Evolutionary conservation across 768 basidiomycete species (phyloP).

Genomic region (Tricholoma sp.): DNA sequence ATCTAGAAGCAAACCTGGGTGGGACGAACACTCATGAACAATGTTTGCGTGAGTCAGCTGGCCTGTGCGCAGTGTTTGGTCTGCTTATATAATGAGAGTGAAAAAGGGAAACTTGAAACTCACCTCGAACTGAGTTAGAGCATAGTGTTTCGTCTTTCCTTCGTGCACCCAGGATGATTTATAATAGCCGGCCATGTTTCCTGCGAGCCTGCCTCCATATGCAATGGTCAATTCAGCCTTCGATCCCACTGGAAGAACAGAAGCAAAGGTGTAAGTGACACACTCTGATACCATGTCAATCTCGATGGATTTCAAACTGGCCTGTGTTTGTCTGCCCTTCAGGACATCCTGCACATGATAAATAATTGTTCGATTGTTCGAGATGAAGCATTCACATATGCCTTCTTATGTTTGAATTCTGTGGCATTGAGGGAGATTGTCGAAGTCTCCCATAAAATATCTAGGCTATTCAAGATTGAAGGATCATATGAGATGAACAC

Average conservation of each 20-base stretch:
- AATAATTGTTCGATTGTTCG: not conserved
- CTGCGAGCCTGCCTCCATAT: constrained; percentile 63
- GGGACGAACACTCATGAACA: constrained; percentile 4
- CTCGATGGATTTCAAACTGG: constrained; percentile 29
- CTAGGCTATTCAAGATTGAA: constrained; percentile 39
- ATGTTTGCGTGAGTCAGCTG: not conserved
- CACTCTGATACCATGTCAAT: constrained; percentile 64
- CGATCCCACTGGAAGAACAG: constrained; percentile 56
- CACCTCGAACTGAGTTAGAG: constrained; percentile 89
- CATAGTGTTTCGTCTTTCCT: constrained; percentile 60
- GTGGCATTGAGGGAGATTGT: constrained; percentile 61
- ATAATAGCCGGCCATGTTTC: constrained; percentile 82
- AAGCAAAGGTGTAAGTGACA: constrained; percentile 56
- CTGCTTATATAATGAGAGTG: too few relatives aligned
- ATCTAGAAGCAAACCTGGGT: not conserved
- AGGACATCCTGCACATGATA: constrained; percentile 33
- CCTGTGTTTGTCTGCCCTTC: constrained; percentile 40
- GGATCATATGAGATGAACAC: not conserved
- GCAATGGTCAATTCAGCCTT: constrained; percentile 65
- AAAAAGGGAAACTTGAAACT: not conserved
- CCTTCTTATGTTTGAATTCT: constrained; percentile 51
- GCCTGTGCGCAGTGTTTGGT: too few relatives aligned
- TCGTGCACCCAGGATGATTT: constrained; percentile 58
- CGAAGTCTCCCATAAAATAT: constrained; percentile 57
- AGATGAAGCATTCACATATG: constrained; percentile 24